Evolutionary conservation across 768 basidiomycete species (phyloP), one percentile per base, ranked within the genome.

Genomic region (Amanita brunnescens): DNA sequence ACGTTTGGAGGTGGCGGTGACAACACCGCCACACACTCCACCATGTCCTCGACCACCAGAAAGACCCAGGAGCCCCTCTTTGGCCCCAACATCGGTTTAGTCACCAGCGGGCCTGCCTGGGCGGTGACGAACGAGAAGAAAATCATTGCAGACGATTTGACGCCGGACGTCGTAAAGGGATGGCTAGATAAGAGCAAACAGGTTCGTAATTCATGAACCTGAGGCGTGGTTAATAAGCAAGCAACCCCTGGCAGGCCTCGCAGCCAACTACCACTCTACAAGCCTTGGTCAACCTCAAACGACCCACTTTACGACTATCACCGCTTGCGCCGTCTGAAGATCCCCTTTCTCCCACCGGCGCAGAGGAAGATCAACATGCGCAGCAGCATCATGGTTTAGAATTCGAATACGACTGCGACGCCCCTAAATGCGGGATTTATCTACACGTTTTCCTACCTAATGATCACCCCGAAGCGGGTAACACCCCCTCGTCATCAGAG

Each of bases 181-280:
- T 97, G 93, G 93, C 79, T 95, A 14, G 82, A 83, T 53, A 91
- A 85, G 72, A 84, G 80, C 68, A 92, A 91, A 71, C 81, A 92
- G 75, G 91, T 91, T 62, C 21, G 30, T 8, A 12, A 39, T n/a
- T 39, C 33, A 12, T 35, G 8, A 20, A 18, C 20, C 30, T 14
- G 8, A 29, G 3, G 18, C 12, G 1, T 13, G 2, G 3, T 33
- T 32, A 8, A 18, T 14, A 2, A 20, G 6, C 16, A 46, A 34
- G 5, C 21, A 8, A 7, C 7, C 5, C 8, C 26, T 26, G 10
- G n/a, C 57, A 91, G 89, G 65, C 81, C 26, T 77, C 83, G 8
- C 86, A 91, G 60, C 82, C 92, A 0, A 95, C 93, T 0, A 97
- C 93, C 0, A 95, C 93, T 2, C 74, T 97, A 0, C 93, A 96